Percentiles rank a stretch among this genome's conserved stretches.
Evolutionary conservation across 2,329 filamentous ascomycete species (phyloP).

Genomic region (Aspergillus sp.): DNA sequence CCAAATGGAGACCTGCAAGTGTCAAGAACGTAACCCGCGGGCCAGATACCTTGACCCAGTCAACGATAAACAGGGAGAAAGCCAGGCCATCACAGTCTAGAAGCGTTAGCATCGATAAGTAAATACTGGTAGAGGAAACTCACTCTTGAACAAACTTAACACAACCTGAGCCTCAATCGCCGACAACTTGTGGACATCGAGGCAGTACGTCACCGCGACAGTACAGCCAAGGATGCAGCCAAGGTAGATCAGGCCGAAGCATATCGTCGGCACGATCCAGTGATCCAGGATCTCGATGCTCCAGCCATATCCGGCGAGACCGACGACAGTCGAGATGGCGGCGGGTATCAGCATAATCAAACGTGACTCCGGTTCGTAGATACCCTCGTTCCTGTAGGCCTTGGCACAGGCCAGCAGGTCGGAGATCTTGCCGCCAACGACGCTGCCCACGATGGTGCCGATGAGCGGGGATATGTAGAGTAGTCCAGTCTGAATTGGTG

Average conservation of each 20-base stretch:
- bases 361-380: constrained; percentile 11
- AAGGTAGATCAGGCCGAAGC: constrained; percentile 8
- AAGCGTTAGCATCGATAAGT: background rate
- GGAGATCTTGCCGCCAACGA: constrained; percentile 8
- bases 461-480: constrained; percentile 10
- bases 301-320: constrained; percentile 1
- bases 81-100: constrained; percentile 10
- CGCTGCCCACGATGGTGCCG: constrained; percentile 12
- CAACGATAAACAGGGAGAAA: constrained; percentile 13
- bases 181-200: constrained; percentile 3
- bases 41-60: constrained; percentile 9
- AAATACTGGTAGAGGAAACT: too few relatives aligned
- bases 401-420: background rate
- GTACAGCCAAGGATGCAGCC: constrained; percentile 7
- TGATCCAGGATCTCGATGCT: background rate
- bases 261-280: constrained; percentile 8
- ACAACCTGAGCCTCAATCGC: constrained; percentile 12
- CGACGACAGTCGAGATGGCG: background rate
- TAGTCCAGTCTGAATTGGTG: constrained; percentile 1
- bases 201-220: constrained; percentile 5
- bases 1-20: constrained; percentile 1
- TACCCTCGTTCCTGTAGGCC: constrained; percentile 1
- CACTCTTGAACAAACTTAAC: constrained; percentile 11
- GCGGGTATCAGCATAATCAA: constrained; percentile 1
- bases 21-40: constrained; percentile 5